These are phyloP conservation scores for Pythium periplocum DNA, from an alignment of 352 stramenopile genomes.

Conservation along the genomic window DNA sequence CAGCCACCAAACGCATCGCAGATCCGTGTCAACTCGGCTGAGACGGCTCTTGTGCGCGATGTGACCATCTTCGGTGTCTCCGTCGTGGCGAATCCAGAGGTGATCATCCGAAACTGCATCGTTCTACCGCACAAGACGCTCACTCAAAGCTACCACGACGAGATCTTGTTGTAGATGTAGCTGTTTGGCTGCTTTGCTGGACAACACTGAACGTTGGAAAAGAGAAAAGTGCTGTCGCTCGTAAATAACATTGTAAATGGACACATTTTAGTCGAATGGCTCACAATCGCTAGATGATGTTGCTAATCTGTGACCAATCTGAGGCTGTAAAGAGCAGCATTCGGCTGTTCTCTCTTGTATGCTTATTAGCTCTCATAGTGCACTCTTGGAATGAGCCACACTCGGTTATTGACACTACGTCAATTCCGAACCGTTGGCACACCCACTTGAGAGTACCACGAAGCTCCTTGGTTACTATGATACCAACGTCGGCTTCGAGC, in stretches of 20 bases:
- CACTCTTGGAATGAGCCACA: not conserved
- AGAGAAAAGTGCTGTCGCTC: not conserved
- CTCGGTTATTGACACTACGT: slow-evolving; percentile 19
- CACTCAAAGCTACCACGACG: slow-evolving; percentile 84
- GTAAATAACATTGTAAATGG: not conserved
- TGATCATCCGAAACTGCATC: slow-evolving; percentile 89
- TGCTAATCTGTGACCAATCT: too few species aligned
- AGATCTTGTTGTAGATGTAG: slow-evolving; percentile 59
- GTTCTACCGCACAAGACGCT: slow-evolving; percentile 86
- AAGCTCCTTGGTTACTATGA: slow-evolving; percentile 24
- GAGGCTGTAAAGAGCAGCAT: too few species aligned
- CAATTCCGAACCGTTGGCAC: slow-evolving; percentile 27
- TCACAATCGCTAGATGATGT: too few species aligned
- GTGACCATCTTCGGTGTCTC: slow-evolving; percentile 87
- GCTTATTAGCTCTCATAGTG: too few species aligned
- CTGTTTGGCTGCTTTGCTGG: not conserved
- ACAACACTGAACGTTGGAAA: not conserved
- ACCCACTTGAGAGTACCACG: slow-evolving; percentile 22
- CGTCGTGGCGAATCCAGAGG: slow-evolving; percentile 80
- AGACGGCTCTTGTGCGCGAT: slow-evolving; percentile 78
- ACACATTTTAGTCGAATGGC: not conserved
- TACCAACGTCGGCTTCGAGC: slow-evolving; percentile 53
- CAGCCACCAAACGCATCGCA: slow-evolving; percentile 76
- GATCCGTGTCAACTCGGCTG: slow-evolving; percentile 59
- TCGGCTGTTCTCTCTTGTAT: too few species aligned